phyloP scores from a whole-genome alignment of 2,329 filamentous ascomycete genomes.

The Ophiostoma montium region DNA sequence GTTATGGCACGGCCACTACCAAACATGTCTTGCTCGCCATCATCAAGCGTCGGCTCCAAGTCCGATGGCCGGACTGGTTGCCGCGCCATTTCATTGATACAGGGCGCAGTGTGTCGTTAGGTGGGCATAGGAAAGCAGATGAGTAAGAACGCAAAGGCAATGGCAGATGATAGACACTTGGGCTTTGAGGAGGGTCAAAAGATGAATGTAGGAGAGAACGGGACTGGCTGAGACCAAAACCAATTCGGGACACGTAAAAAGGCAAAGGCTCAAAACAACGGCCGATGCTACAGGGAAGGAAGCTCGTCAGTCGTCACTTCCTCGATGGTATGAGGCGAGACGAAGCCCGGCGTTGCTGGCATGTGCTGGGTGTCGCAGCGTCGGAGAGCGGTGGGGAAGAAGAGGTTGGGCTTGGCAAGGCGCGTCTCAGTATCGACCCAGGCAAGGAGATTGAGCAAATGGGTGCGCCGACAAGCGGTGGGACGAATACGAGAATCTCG shows the following conservation, averaged over 20 bases:
- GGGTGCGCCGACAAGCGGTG: background rate
- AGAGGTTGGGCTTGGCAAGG: background rate
- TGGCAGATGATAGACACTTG: background rate
- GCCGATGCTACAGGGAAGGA: background rate
- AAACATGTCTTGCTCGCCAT: background rate
- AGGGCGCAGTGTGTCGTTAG: background rate
- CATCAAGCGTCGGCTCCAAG: background rate
- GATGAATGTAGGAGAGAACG: background rate
- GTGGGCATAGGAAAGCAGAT: background rate
- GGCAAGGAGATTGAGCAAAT: background rate
- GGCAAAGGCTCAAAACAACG: background rate
- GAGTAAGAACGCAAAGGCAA: background rate
- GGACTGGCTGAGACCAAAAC: background rate
- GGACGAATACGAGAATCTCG: conserved; percentile 1
- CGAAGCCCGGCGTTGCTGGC: background rate
- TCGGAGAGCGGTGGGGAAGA: background rate
- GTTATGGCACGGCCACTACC: background rate
- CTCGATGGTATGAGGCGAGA: background rate
- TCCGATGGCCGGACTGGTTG: conserved; percentile 2
- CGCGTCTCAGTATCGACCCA: background rate
- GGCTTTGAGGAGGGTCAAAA: background rate
- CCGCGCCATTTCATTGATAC: conserved; percentile 7
- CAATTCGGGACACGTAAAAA: background rate
- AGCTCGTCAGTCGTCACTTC: background rate
- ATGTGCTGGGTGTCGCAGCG: background rate